phyloP scores from a whole-genome alignment of 169 alveolate genomes.

The Sarcocystis neurona region DNA sequence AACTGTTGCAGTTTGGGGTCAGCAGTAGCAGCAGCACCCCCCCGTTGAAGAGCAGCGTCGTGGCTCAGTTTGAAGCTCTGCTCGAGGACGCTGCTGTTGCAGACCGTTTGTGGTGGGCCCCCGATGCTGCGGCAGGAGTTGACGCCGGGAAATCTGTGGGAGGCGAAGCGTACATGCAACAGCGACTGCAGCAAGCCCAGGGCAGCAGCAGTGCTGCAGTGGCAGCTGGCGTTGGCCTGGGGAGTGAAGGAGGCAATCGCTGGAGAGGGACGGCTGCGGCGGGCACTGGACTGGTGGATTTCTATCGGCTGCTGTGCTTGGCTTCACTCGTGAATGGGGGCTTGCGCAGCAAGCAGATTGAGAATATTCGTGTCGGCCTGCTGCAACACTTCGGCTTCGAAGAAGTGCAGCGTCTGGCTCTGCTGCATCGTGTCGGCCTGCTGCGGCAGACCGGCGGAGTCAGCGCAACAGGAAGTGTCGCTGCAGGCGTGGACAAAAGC shows the following conservation, averaged over 20 bases:
- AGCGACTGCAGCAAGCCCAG: neutral
- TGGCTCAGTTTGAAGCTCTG: slow-evolving; percentile 58
- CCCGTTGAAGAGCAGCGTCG: slow-evolving; percentile 36
- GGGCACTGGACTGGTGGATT: slow-evolving; percentile 60
- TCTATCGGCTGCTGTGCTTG: slow-evolving; percentile 72
- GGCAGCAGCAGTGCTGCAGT: neutral
- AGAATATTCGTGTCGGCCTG: slow-evolving; percentile 53
- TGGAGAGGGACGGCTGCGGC: slow-evolving; percentile 35
- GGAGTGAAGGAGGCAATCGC: neutral
- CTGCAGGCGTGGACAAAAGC: too few species aligned
- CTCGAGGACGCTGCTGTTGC: slow-evolving; percentile 65
- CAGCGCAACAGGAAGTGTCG: neutral
- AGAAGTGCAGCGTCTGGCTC: slow-evolving; percentile 66
- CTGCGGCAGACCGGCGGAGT: slow-evolving; percentile 53
- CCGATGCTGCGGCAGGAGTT: slow-evolving; percentile 1
- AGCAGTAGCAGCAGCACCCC: slow-evolving; percentile 34
- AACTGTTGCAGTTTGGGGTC: slow-evolving; percentile 65
- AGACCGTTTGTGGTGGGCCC: slow-evolving; percentile 47
- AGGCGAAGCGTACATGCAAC: too few species aligned
- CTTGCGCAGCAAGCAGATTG: slow-evolving; percentile 58
- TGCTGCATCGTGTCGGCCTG: slow-evolving; percentile 70
- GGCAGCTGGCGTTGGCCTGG: neutral
- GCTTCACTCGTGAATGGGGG: slow-evolving; percentile 71
- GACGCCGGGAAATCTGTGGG: neutral
- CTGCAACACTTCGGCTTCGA: slow-evolving; percentile 68